phyloP scores from a whole-genome alignment of 371 early-diverging fungal genomes.

The Mucor circinelloides region DNA sequence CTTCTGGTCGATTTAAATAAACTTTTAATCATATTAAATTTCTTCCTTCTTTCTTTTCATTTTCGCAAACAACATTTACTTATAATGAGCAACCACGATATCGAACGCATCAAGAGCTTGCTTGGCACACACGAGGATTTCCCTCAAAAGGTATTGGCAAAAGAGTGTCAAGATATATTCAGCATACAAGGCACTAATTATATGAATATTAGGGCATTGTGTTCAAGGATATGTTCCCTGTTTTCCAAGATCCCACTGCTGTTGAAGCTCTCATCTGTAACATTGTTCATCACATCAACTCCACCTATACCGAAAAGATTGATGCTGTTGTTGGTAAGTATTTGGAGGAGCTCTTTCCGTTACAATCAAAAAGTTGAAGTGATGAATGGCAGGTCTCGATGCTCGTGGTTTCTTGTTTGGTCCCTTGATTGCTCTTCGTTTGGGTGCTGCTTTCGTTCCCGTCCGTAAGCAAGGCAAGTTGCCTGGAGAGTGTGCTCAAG shows the following conservation, averaged over 20 bases:
- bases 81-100: slow-evolving; percentile 46
- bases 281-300: slow-evolving; percentile 81
- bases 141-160: slow-evolving; percentile 70
- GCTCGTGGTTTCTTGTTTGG: slow-evolving; percentile 93
- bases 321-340: slow-evolving; percentile 87
- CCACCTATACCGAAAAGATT: slow-evolving; percentile 68
- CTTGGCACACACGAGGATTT: slow-evolving; percentile 80
- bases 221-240: slow-evolving; percentile 95
- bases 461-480: slow-evolving; percentile 97
- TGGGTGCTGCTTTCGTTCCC: slow-evolving; percentile 93
- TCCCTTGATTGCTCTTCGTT: slow-evolving; percentile 85
- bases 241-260: slow-evolving; percentile 94
- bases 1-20: neutral
- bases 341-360: neutral
- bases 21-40: neutral
- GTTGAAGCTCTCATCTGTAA: slow-evolving; percentile 88
- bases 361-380: neutral
- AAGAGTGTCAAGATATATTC: too few species aligned
- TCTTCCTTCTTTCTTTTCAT: neutral
- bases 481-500: slow-evolving; percentile 77
- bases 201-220: slow-evolving; percentile 67
- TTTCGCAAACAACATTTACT: neutral
- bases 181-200: neutral
- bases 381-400: slow-evolving; percentile 64
- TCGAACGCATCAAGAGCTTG: slow-evolving; percentile 64